A percentile compares a stretch with the other conserved stretches of the same genome.
Conservation (phyloP, 805 yeast species). For the Metschnikowia kunwiensis region DNA sequence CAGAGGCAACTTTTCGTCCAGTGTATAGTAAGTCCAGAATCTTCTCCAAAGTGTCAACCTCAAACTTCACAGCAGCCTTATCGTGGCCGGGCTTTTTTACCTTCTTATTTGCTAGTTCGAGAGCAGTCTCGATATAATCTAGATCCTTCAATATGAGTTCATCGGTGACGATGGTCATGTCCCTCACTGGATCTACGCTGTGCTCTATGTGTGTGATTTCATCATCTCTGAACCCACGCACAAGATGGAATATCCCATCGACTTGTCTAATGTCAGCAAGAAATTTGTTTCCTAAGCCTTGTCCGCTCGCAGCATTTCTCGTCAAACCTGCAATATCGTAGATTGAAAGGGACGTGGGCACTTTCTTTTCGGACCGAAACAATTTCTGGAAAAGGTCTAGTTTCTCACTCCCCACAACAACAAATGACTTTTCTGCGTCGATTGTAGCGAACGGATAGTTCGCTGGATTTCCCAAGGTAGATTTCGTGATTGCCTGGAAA, state of each 20-base stretch:
- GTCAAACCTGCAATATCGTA: conserved; percentile 98
- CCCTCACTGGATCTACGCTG: conserved; percentile 20
- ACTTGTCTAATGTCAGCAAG: conserved; percentile 95
- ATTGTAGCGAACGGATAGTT: conserved; percentile 97
- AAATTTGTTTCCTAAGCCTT: conserved; percentile 97
- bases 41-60: conserved; percentile 29
- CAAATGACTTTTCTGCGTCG: conserved; percentile 97
- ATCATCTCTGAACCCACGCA: conserved; percentile 61
- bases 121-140: conserved; percentile 56
- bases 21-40: conserved; percentile 36
- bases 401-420: conserved; percentile 86
- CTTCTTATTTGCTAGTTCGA: conserved; percentile 29
- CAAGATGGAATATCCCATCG: conserved; percentile 97
- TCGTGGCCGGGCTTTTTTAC: conserved; percentile 30
- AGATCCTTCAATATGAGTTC: conserved; percentile 60
- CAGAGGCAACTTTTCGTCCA: conserved; percentile 59
- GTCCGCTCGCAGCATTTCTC: conserved; percentile 94
- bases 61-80: conserved; percentile 24
- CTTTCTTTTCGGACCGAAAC: conserved; percentile 79
- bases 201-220: conserved; percentile 21
- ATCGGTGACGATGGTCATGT: conserved; percentile 40
- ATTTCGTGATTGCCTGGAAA: conserved; percentile 93
- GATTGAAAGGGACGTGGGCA: conserved; percentile 90
- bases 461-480: conserved; percentile 93
- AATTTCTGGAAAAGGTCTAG: conserved; percentile 71